Evolutionary conservation across 2,329 filamentous ascomycete genomes (phyloP), one percentile per base, ranked within the genome.

Genomic region (Thielaviopsis musarum): DNA sequence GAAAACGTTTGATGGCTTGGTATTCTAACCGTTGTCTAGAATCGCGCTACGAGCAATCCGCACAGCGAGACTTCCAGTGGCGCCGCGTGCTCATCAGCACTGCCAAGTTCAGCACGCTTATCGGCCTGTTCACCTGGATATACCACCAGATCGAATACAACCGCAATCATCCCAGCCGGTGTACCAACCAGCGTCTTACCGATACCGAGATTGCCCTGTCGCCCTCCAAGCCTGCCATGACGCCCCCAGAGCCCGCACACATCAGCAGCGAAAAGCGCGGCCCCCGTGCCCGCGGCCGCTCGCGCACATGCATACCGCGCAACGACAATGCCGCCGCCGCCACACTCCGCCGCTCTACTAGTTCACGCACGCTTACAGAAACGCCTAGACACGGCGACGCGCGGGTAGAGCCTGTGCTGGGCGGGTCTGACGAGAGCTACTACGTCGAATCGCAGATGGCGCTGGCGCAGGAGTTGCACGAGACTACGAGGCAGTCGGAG

Each of bases 131-230:
- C 51, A 60, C 59, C 7, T 60, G 59, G 59, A 17, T 54, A 7
- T 60, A 57, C 34, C 59, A 60, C 38, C 59, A 60, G 48, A 54
- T 48, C 30, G n/a, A 60, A 22, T 54, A 54, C 51, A 60, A 60
- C 59, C 30, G 49, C n/a, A 13, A 38, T 17, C 58, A 54, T 10
- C 24, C 24, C 49, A 38, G 24, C 22, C 26, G 24, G 30, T n/a
- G 22, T 17, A 5, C 38, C 5, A n/a, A 28, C 41, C 26, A 52
- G 5, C 51, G 21, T 5, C 51, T 26, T 12, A 10, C 22, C 22
- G 21, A 22, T 7, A 34, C 30, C 30, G 9, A 28, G 4, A 7
- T 15, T 2, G 13, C 21, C 6, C 19, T 19, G 7, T 21, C 21
- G 13, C 21, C 15, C n/a, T 19, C 13, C 34, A 19, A 56, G 21